These are phyloP conservation scores for Cryptococcus jaspeensis DNA, from an alignment of 1,284 basidiomycete species.

Conservation along the genomic window DNA sequence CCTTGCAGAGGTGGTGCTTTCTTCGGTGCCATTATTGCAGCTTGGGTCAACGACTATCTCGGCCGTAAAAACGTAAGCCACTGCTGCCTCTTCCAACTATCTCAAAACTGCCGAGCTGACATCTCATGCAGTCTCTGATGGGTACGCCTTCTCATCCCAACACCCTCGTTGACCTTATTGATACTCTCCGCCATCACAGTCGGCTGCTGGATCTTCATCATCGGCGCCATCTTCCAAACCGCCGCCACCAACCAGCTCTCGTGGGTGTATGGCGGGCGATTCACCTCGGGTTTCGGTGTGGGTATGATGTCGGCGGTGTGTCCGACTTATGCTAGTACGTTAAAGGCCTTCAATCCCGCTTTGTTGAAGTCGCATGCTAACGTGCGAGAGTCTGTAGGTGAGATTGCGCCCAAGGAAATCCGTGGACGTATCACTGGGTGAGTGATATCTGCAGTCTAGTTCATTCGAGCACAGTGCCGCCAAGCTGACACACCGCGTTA, in stretches of 20 bases:
- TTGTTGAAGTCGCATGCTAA: not conserved
- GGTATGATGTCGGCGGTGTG: conserved; percentile 58
- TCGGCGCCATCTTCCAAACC: conserved; percentile 64
- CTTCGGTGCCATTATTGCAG: conserved; percentile 69
- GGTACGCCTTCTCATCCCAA: not conserved
- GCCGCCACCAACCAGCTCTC: conserved; percentile 22
- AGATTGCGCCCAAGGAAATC: conserved; percentile 73
- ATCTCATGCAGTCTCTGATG: not conserved
- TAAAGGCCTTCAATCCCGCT: too few relatives aligned
- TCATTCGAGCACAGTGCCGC: not conserved
- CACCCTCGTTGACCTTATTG: too few relatives aligned
- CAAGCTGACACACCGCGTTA: not conserved
- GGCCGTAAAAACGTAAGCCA: conserved; percentile 38
- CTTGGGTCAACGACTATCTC: conserved; percentile 43
- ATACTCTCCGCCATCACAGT: conserved; percentile 38
- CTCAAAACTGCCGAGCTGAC: not conserved
- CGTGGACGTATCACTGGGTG: conserved; percentile 58
- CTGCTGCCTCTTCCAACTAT: not conserved
- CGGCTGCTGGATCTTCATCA: conserved; percentile 62
- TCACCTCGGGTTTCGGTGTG: conserved; percentile 67
- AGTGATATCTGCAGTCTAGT: not conserved
- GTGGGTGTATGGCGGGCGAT: conserved; percentile 69
- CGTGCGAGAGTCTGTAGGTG: conserved; percentile 37
- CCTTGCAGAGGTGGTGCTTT: conserved; percentile 60
- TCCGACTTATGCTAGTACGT: conserved; percentile 62